phyloP scores from a whole-genome alignment of 768 basidiomycete species.

The Agrocybe praecox region DNA sequence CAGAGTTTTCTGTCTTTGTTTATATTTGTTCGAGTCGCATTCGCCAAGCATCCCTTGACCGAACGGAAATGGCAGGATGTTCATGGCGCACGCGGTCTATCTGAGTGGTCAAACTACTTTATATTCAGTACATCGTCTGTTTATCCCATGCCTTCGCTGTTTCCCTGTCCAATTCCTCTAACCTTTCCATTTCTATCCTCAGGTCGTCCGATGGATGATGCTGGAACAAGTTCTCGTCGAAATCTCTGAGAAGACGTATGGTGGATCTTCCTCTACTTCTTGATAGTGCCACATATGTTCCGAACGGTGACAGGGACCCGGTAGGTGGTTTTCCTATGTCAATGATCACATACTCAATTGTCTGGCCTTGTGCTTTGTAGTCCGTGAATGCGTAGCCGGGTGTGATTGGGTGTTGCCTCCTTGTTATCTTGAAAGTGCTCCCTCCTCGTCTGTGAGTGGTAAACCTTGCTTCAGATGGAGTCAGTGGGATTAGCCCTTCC shows the following conservation, averaged over 20 bases:
- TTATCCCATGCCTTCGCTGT: too few relatives aligned
- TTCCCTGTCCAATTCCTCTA: background rate
- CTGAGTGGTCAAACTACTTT: too few relatives aligned
- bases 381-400: conserved; percentile 41
- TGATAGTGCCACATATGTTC: conserved; percentile 35
- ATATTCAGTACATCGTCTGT: too few relatives aligned
- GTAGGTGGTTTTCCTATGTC: conserved; percentile 33
- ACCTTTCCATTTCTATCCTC: conserved; percentile 1
- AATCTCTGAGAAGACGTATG: conserved; percentile 8
- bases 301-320: conserved; percentile 29
- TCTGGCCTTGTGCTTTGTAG: conserved; percentile 42
- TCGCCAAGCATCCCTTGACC: too few relatives aligned
- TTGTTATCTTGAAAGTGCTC: conserved; percentile 1
- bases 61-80: too few relatives aligned
- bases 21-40: too few relatives aligned
- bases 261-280: conserved; percentile 25
- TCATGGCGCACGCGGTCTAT: too few relatives aligned
- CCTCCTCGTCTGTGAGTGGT: conserved; percentile 1
- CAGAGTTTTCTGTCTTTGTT: too few relatives aligned
- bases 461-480: conserved; percentile 11
- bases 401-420: conserved; percentile 31
- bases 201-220: conserved; percentile 8
- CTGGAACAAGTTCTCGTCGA: conserved; percentile 1
- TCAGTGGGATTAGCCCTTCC: conserved; percentile 26
- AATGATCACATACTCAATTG: conserved; percentile 31